Conservation (phyloP, 495 filamentous ascomycete species). For the Aspergillus olivimuriae region DNA sequence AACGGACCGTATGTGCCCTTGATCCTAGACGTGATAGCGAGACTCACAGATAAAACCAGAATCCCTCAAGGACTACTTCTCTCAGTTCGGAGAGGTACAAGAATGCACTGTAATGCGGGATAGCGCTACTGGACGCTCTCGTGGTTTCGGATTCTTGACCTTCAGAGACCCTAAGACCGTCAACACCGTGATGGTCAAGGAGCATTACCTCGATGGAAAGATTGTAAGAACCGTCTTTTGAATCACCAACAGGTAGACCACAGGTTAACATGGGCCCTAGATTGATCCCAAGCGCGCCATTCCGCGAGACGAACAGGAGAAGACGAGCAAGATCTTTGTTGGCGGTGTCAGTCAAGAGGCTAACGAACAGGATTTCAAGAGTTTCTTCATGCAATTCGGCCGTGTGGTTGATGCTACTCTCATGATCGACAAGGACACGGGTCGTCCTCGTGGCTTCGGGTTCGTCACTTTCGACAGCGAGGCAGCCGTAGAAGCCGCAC, state of each 20-base stretch:
- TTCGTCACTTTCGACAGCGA: slow-evolving; percentile 98
- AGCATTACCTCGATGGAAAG: slow-evolving; percentile 96
- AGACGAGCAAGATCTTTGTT: slow-evolving; percentile 96
- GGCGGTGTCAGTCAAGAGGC: slow-evolving; percentile 97
- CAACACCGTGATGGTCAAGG: slow-evolving; percentile 99
- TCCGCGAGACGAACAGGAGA: slow-evolving; percentile 94
- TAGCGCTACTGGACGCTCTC: slow-evolving; percentile 83
- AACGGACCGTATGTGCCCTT: slow-evolving; percentile 71
- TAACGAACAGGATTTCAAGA: slow-evolving; percentile 88
- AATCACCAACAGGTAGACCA: slow-evolving; percentile 4
- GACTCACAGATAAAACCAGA: slow-evolving; percentile 48
- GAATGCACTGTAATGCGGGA: slow-evolving; percentile 99
- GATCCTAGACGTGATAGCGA: not conserved
- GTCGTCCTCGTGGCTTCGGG: slow-evolving; percentile 91
- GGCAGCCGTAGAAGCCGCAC: slow-evolving; percentile 85
- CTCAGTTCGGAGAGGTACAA: slow-evolving; percentile 92
- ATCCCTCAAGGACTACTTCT: slow-evolving; percentile 97
- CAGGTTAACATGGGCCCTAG: slow-evolving; percentile 41
- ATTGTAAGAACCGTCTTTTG: slow-evolving; percentile 60
- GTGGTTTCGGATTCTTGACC: slow-evolving; percentile 95
- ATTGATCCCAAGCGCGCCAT: slow-evolving; percentile 98
- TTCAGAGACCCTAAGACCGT: slow-evolving; percentile 97
- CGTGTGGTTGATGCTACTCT: slow-evolving; percentile 94
- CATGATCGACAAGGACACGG: slow-evolving; percentile 99
- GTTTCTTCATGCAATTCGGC: slow-evolving; percentile 94